Evolutionary conservation across 148 eudicot species (phyloP), one percentile per base, ranked within the genome.

Genomic region (Agrostemma githago): DNA sequence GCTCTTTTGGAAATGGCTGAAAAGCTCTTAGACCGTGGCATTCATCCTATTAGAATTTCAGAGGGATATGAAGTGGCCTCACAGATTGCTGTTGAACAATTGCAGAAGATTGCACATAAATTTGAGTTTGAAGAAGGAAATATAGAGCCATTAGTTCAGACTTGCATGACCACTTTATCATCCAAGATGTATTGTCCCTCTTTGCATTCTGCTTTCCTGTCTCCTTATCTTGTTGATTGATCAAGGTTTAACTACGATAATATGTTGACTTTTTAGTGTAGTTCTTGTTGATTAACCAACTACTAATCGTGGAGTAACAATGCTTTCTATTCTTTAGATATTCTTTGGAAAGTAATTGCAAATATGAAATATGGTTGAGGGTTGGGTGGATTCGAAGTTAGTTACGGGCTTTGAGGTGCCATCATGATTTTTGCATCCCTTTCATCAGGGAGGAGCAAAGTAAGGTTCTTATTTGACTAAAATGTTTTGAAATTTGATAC

Each of bases 81-180:
- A 6, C 84, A 85, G 77, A 87, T 95, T 40, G 93, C 96, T 40
- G 88, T 87, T 85, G 96, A 90, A 58, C 91, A 95, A 81, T 79
- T 95, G 87, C 88, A 92, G 81, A 81, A 68, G 17, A 86, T 95
- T 62, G 83, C 97, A 8, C 81, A 92, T 83, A 92, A 90, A 77
- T 92, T 86, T 75, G 97, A 88, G 66, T 95, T 95, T 79, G 83
- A 83, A 59, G 79, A 73, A 14, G 19, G 77, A 56, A 68, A 94
- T 62, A 57, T 83, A 16, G 97, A 94, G 74, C 89, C 97, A 73
- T 81, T 94, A 82, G 83, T 92, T 75, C 97, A 83, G 82, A 92
- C 98, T 73, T 94, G 98, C 87, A 94, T 94, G 98, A 92, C 98
- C 62, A 94, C 97, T 60, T 77, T 94, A 66, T 94, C 98, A n/a